Evolutionary conservation across 495 filamentous ascomycete species (phyloP).

Genomic region (Penicillium arizonense): DNA sequence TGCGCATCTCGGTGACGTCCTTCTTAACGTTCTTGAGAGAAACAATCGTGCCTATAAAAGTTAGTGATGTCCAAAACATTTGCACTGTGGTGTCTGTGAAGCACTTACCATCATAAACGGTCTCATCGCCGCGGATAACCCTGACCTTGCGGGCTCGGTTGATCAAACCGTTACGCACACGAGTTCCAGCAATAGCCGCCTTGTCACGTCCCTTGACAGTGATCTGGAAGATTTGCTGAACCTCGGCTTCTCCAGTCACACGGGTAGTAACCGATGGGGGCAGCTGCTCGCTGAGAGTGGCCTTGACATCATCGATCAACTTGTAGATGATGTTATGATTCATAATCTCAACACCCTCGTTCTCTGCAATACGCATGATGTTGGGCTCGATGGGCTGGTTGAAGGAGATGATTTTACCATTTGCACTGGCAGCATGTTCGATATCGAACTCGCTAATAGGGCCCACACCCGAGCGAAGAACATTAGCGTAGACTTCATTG

Average conservation of each 20-base stretch:
- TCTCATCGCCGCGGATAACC: constrained; percentile 66
- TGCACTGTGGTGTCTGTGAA: background rate
- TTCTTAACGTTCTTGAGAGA: constrained; percentile 92
- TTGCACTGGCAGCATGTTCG: constrained; percentile 73
- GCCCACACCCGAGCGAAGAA: constrained; percentile 77
- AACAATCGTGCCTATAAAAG: constrained; percentile 60
- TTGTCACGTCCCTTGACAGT: constrained; percentile 67
- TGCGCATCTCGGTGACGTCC: constrained; percentile 82
- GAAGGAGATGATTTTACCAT: constrained; percentile 78
- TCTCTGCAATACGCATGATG: constrained; percentile 67
- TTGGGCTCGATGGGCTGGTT: constrained; percentile 69
- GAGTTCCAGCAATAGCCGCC: constrained; percentile 79
- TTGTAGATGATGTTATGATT: constrained; percentile 93
- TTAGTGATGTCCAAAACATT: constrained; percentile 1
- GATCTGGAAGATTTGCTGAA: constrained; percentile 80
- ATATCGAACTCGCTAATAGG: constrained; percentile 83
- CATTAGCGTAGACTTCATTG: constrained; percentile 72
- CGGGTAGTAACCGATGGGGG: constrained; percentile 59
- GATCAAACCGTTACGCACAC: constrained; percentile 79
- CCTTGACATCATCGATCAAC: constrained; percentile 78
- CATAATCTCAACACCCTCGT: constrained; percentile 68
- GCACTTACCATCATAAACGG: constrained; percentile 75
- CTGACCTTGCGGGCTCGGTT: constrained; percentile 59
- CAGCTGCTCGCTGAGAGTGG: constrained; percentile 63
- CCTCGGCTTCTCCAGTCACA: constrained; percentile 85